These are phyloP conservation scores for Saprolegnia parasitica DNA, from an alignment of 352 stramenopile species.

Conservation along the genomic window DNA sequence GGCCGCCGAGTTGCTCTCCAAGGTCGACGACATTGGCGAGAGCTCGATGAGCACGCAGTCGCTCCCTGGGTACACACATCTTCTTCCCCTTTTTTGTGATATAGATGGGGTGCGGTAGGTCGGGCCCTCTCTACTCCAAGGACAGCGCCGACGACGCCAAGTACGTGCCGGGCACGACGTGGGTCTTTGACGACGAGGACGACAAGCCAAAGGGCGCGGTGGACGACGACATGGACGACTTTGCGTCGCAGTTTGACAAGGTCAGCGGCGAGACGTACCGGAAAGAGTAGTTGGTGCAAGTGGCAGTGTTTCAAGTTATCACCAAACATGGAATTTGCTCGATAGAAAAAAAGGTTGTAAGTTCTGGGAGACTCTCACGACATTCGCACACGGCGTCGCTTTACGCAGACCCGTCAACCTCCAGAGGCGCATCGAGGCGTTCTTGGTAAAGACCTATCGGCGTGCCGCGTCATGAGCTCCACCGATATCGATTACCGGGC, in stretches of 20 bases:
- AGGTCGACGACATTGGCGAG: conserved; percentile 85
- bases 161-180: conserved; percentile 85
- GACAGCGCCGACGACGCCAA: conserved; percentile 60
- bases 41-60: conserved; percentile 83
- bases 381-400: no score
- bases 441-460: no score
- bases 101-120: no score
- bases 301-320: no score
- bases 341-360: no score
- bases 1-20: conserved; percentile 56
- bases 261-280: conserved; percentile 83
- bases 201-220: conserved; percentile 39
- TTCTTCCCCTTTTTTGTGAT: no score
- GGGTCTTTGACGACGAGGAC: conserved; percentile 84
- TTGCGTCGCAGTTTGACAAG: conserved; percentile 83
- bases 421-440: no score
- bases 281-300: conserved; percentile 52
- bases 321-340: no score
- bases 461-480: no score
- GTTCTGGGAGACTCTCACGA: no score
- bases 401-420: no score
- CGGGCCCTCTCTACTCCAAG: conserved; percentile 31
- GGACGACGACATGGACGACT: conserved; percentile 64
- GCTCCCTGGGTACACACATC: conserved; percentile 57
- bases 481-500: no score